phyloP scores from a whole-genome alignment of 148 eudicot genomes.

The Simmondsia chinensis region DNA sequence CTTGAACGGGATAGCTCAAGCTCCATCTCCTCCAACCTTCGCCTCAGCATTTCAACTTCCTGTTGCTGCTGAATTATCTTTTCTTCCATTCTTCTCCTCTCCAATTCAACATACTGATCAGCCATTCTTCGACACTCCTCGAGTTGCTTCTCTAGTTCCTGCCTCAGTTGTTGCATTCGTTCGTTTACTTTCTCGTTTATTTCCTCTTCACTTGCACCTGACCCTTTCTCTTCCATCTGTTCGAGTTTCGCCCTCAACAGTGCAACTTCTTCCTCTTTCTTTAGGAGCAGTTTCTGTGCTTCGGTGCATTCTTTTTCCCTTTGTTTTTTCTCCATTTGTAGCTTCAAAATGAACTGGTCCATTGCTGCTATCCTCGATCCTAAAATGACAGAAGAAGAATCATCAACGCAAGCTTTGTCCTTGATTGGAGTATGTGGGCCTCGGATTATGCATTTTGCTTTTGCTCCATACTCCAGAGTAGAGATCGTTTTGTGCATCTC shows the following conservation, averaged over 20 bases:
- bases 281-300: slow-evolving; percentile 60
- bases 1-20: slow-evolving; percentile 46
- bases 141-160: slow-evolving; percentile 60
- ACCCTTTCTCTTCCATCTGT: slow-evolving; percentile 27
- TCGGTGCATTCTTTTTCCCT: slow-evolving; percentile 74
- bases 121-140: slow-evolving; percentile 80
- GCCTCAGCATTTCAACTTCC: slow-evolving; percentile 65
- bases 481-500: slow-evolving; percentile 89
- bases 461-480: slow-evolving; percentile 94
- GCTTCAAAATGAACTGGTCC: slow-evolving; percentile 78
- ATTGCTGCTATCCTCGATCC: slow-evolving; percentile 82
- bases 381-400: slow-evolving; percentile 59
- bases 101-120: slow-evolving; percentile 60
- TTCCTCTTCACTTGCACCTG: slow-evolving; percentile 62
- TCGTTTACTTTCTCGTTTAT: slow-evolving; percentile 68
- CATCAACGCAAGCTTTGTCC: slow-evolving; percentile 49
- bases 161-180: slow-evolving; percentile 37
- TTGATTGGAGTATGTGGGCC: slow-evolving; percentile 76
- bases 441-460: slow-evolving; percentile 91
- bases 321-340: slow-evolving; percentile 75
- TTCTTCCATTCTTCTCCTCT: slow-evolving; percentile 80
- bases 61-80: slow-evolving; percentile 53
- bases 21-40: slow-evolving; percentile 79
- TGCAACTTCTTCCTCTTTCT: slow-evolving; percentile 79
- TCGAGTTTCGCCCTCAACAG: slow-evolving; percentile 53